phyloP scores from a whole-genome alignment of 1,284 basidiomycete species.

The Ustanciosporium gigantosporum region DNA sequence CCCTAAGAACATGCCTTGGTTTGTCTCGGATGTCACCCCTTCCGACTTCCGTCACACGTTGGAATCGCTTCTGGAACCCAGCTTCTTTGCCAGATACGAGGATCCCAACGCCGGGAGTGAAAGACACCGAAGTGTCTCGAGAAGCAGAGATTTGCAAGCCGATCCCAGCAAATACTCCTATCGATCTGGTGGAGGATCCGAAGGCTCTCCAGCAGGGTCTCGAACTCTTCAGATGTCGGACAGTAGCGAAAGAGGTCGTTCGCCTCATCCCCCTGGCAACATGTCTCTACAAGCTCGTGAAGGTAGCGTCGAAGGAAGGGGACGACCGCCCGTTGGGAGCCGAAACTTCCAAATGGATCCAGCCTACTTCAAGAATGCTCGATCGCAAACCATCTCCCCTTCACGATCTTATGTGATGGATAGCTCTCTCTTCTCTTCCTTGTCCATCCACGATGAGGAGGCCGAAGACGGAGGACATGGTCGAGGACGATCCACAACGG shows the following conservation, averaged over 20 bases:
- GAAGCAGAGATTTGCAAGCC: constrained; percentile 33
- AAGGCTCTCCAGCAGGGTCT: constrained; percentile 12
- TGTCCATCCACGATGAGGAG: constrained; percentile 40
- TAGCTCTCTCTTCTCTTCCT: constrained; percentile 40
- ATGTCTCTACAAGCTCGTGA: constrained; percentile 34
- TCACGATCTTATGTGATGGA: constrained; percentile 50
- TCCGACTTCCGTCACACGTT: constrained; percentile 61
- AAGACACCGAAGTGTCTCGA: constrained; percentile 33
- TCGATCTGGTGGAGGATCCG: constrained; percentile 16
- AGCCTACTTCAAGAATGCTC: constrained; percentile 48
- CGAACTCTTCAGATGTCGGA: constrained; percentile 36
- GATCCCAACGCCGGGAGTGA: constrained; percentile 11
- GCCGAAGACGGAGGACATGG: constrained; percentile 21
- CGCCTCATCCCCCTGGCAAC: constrained; percentile 35
- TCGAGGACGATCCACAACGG: constrained; percentile 33
- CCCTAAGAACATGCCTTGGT: constrained; percentile 60
- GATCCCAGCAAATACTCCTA: constrained; percentile 30
- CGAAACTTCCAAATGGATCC: constrained; percentile 49
- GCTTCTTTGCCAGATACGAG: constrained; percentile 65
- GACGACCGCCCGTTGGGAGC: constrained; percentile 31
- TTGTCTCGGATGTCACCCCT: constrained; percentile 54
- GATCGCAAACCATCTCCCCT: constrained; percentile 46
- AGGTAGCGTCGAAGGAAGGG: constrained; percentile 42
- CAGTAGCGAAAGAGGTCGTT: constrained; percentile 27
- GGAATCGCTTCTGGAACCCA: constrained; percentile 64